These are phyloP conservation scores for Hysterium pulicare DNA, from an alignment of 2,329 filamentous ascomycete species.

Conservation along the genomic window DNA sequence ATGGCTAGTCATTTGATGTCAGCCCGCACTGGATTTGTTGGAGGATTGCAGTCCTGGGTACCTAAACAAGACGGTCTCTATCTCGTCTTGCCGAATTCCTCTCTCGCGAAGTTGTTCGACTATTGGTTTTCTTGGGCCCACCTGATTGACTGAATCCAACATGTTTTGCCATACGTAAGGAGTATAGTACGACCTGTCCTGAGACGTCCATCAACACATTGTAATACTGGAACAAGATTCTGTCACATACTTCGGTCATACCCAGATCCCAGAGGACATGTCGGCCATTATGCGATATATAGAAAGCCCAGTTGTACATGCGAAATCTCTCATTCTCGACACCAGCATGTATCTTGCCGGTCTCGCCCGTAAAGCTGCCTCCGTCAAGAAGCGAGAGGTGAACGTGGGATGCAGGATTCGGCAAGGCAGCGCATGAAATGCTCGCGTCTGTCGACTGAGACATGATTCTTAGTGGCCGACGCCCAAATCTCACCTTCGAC, in stretches of 20 bases:
- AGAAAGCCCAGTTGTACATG: conserved; percentile 36
- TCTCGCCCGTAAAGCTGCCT: conserved; percentile 29
- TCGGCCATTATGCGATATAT: conserved; percentile 21
- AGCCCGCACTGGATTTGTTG: conserved; percentile 3
- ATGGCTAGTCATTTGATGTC: conserved; percentile 17
- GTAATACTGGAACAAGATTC: no score
- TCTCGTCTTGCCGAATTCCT: conserved; percentile 16
- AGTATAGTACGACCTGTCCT: conserved; percentile 31
- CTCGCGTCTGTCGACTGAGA: conserved; percentile 1
- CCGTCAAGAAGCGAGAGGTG: conserved; percentile 28
- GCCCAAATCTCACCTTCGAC: conserved; percentile 1
- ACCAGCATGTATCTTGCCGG: conserved; percentile 26
- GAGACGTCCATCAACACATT: no score
- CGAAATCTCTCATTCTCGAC: conserved; percentile 23
- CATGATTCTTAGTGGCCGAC: conserved; percentile 7
- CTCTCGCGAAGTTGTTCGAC: conserved; percentile 22
- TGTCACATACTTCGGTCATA: conserved; percentile 23
- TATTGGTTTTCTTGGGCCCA: conserved; percentile 26
- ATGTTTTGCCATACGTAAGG: conserved; percentile 32
- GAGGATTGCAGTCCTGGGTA: conserved; percentile 4
- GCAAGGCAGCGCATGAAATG: conserved; percentile 8
- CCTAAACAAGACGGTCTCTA: conserved; percentile 31
- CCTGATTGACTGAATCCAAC: conserved; percentile 23
- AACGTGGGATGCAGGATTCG: conserved; percentile 19
- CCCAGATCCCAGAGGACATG: conserved; percentile 33